Conservation (phyloP, 2,329 filamentous ascomycete species). For the Cladophialophora yegresii region DNA sequence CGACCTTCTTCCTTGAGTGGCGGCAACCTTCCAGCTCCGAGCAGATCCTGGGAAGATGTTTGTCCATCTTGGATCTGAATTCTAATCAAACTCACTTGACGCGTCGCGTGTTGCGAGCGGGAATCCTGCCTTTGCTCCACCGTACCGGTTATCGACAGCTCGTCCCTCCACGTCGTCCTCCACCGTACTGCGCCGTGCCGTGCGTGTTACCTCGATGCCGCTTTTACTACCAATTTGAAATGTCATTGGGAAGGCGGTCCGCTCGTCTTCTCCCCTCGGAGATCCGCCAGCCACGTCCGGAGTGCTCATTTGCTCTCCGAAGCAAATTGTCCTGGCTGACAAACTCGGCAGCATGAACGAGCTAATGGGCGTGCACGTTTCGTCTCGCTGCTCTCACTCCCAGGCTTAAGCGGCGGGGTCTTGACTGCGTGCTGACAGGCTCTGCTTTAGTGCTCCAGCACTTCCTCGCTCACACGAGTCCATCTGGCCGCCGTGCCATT, state of each 20-base stretch:
- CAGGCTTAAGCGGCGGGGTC: neutral
- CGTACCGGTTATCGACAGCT: neutral
- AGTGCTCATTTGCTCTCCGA: neutral
- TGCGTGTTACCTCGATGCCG: neutral
- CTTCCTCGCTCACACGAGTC: neutral
- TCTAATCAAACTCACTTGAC: neutral
- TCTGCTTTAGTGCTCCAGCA: neutral
- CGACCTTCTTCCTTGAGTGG: neutral
- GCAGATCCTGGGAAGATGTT: neutral
- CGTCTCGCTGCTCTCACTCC: neutral
- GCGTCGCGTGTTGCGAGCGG: neutral
- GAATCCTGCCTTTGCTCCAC: neutral
- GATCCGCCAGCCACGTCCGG: neutral
- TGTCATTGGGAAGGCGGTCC: neutral
- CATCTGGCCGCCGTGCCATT: neutral
- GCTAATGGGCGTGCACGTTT: neutral
- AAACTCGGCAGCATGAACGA: neutral
- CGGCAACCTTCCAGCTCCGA: neutral
- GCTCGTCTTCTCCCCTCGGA: constrained; percentile 3
- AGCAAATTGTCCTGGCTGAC: neutral
- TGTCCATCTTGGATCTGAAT: neutral
- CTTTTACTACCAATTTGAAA: neutral
- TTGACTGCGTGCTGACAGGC: neutral
- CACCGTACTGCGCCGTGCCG: neutral
- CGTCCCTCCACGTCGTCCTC: neutral